Conservation (phyloP, 148 eudicot species). For the Rhododendron kiyosumense region DNA sequence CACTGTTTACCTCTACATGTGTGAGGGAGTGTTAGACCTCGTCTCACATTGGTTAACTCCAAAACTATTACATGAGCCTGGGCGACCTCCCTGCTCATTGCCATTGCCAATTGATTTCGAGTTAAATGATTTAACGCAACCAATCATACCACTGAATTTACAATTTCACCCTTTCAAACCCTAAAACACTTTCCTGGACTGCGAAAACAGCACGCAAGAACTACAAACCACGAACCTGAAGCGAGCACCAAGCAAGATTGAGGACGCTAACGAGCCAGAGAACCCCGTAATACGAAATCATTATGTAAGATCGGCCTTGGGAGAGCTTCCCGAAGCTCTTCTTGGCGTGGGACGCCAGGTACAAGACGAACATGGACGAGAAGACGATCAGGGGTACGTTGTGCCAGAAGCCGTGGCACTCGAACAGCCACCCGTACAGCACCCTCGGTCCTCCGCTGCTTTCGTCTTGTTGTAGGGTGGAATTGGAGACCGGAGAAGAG, state of each 20-base stretch:
- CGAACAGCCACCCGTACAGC: constrained; percentile 38
- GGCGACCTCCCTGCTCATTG: too few species aligned
- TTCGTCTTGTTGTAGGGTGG: constrained; percentile 10
- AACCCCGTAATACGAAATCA: constrained; percentile 55
- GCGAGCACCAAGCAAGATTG: constrained; percentile 71
- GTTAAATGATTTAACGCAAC: neutral
- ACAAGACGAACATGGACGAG: constrained; percentile 46
- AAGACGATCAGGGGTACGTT: constrained; percentile 45
- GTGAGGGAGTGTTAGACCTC: too few species aligned
- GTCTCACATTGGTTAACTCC: too few species aligned
- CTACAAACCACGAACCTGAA: constrained; percentile 41
- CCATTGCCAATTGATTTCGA: too few species aligned
- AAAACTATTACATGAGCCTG: too few species aligned
- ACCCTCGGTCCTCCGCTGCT: constrained; percentile 20
- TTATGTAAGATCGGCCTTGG: constrained; percentile 50
- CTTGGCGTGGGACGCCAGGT: constrained; percentile 54
- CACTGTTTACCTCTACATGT: too few species aligned
- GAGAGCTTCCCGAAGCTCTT: constrained; percentile 51
- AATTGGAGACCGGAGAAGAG: neutral
- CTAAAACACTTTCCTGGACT: neutral
- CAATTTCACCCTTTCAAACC: neutral
- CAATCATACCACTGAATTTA: neutral
- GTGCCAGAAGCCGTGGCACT: constrained; percentile 72
- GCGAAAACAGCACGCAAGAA: neutral
- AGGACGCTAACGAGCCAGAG: constrained; percentile 63